A percentile compares a stretch with the other conserved stretches of the same genome.
phyloP scores from a whole-genome alignment of 2,329 filamentous ascomycete genomes.

The Sclerotinia sclerotiorum region DNA sequence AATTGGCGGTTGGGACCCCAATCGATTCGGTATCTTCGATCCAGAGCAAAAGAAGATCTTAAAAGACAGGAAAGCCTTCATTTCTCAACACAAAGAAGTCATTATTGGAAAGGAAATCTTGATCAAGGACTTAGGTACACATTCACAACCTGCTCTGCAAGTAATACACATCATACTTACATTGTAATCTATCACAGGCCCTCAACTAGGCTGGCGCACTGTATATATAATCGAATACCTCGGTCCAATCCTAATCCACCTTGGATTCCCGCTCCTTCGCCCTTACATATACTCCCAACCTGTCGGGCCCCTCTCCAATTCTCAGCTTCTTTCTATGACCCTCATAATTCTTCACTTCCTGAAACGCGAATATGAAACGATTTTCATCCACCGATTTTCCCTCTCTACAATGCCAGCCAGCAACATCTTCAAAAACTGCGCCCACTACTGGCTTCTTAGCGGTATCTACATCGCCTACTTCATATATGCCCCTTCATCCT shows the following conservation, averaged over 20 bases:
- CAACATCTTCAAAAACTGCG: constrained; percentile 94
- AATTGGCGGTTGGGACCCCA: constrained; percentile 54
- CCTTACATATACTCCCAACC: constrained; percentile 65
- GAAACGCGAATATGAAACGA: constrained; percentile 93
- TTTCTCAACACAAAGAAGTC: constrained; percentile 52
- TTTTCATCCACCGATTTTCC: constrained; percentile 94
- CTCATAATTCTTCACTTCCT: constrained; percentile 82
- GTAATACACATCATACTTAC: not conserved
- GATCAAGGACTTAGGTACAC: constrained; percentile 88
- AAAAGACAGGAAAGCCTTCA: constrained; percentile 58
- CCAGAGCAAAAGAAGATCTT: constrained; percentile 60
- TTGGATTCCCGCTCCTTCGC: constrained; percentile 67
- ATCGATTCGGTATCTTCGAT: constrained; percentile 63
- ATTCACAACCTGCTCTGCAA: not conserved
- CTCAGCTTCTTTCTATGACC: constrained; percentile 71
- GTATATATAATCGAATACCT: constrained; percentile 96
- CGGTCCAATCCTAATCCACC: constrained; percentile 86
- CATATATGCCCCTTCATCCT: constrained; percentile 75
- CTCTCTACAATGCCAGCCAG: constrained; percentile 86
- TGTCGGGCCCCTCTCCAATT: constrained; percentile 55
- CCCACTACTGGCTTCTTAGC: constrained; percentile 87
- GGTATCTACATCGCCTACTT: constrained; percentile 81
- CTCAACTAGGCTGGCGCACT: constrained; percentile 87
- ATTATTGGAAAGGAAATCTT: constrained; percentile 60
- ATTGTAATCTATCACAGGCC: constrained; percentile 52